Conservation (phyloP, 805 yeast species). For the Pichia nanzhaoensis region DNA sequence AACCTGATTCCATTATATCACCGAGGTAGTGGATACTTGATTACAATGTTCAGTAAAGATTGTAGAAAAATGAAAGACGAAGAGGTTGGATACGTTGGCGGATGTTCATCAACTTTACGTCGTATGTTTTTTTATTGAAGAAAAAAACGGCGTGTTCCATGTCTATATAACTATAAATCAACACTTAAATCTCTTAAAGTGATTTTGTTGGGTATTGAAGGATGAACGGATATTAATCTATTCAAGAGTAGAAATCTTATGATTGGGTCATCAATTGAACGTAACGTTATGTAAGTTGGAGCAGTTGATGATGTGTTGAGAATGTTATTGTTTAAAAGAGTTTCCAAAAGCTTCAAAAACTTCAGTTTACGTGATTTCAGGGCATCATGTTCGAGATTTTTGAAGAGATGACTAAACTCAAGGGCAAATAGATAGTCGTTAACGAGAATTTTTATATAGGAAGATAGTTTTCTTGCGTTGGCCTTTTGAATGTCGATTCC, state of each 20-base stretch:
- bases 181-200: slow-evolving; percentile 21
- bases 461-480: slow-evolving; percentile 21
- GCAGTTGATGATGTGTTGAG: slow-evolving; percentile 3
- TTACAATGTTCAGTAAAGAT: slow-evolving; percentile 38
- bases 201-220: slow-evolving; percentile 23
- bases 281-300: slow-evolving; percentile 18
- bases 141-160: background rate
- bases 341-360: slow-evolving; percentile 27
- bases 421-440: slow-evolving; percentile 24
- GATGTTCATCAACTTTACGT: slow-evolving; percentile 41
- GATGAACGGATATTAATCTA: slow-evolving; percentile 24
- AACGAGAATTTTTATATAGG: slow-evolving; percentile 22
- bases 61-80: slow-evolving; percentile 29
- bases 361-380: slow-evolving; percentile 17
- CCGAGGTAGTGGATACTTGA: slow-evolving; percentile 46
- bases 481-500: slow-evolving; percentile 14
- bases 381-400: slow-evolving; percentile 14
- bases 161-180: slow-evolving; percentile 3
- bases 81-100: slow-evolving; percentile 39
- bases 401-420: slow-evolving; percentile 21
- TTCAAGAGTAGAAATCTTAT: slow-evolving; percentile 28
- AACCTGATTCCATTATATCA: slow-evolving; percentile 37
- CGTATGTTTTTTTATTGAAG: slow-evolving; percentile 34
- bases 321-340: slow-evolving; percentile 25
- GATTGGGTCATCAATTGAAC: slow-evolving; percentile 28